These are phyloP conservation scores for Daldinia childiae DNA, from an alignment of 495 filamentous ascomycete genomes.

Conservation along the genomic window DNA sequence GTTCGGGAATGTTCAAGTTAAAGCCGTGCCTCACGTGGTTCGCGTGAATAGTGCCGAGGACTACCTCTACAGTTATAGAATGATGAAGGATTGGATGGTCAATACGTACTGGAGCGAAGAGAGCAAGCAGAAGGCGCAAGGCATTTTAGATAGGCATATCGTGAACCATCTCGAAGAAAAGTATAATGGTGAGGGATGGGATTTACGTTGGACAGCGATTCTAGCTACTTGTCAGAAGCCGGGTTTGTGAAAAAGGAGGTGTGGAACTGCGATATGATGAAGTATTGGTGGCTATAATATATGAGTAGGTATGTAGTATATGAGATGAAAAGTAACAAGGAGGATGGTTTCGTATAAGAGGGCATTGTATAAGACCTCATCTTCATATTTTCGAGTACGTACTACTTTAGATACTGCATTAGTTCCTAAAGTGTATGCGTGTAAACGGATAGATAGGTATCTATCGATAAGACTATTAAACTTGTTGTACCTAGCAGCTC, in stretches of 20 bases:
- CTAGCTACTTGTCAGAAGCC: slow-evolving; percentile 49
- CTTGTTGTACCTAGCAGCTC: neutral
- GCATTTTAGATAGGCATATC: slow-evolving; percentile 47
- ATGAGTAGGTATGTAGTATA: too few relatives aligned
- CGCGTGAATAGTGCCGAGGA: slow-evolving; percentile 44
- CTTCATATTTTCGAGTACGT: too few relatives aligned
- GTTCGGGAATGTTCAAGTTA: slow-evolving; percentile 48
- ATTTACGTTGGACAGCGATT: slow-evolving; percentile 47
- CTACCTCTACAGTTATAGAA: slow-evolving; percentile 44
- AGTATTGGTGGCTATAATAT: too few relatives aligned
- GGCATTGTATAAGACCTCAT: too few relatives aligned
- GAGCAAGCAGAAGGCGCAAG: slow-evolving; percentile 45
- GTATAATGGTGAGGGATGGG: slow-evolving; percentile 50
- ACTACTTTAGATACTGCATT: too few relatives aligned
- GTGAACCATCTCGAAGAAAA: slow-evolving; percentile 50
- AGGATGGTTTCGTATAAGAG: too few relatives aligned
- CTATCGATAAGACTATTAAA: neutral
- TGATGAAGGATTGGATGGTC: slow-evolving; percentile 54
- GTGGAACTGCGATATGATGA: neutral
- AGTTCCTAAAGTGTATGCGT: too few relatives aligned
- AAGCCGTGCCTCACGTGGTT: slow-evolving; percentile 41
- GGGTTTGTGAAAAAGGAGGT: neutral
- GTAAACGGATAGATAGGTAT: neutral
- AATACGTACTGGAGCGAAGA: slow-evolving; percentile 52
- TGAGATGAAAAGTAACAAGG: too few relatives aligned